A percentile compares a stretch with the other conserved stretches of the same genome.
Conservation (phyloP, 495 filamentous ascomycete species). For the Penicillium turbatum region DNA sequence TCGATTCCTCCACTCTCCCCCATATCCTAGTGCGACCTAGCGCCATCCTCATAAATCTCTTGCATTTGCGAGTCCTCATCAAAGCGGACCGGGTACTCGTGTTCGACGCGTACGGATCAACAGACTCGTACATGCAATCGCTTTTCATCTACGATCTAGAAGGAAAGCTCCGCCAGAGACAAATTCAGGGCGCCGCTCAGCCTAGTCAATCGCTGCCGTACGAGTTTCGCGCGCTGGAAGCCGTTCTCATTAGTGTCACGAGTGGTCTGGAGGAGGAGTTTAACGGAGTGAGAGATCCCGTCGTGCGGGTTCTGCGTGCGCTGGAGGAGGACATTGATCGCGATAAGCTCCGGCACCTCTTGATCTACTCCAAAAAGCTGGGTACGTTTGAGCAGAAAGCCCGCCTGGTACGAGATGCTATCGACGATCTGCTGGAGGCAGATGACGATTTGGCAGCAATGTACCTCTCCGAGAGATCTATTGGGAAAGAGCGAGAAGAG, state of each 20-base stretch:
- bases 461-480: conserved; percentile 85
- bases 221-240: conserved; percentile 58
- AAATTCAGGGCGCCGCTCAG: conserved; percentile 36
- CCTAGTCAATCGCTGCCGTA: conserved; percentile 55
- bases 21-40: conserved; percentile 93
- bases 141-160: conserved; percentile 92
- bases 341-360: conserved; percentile 82
- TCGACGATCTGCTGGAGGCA: conserved; percentile 94
- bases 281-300: conserved; percentile 84
- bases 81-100: conserved; percentile 90
- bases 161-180: conserved; percentile 57
- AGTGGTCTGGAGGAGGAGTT: conserved; percentile 88
- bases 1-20: conserved; percentile 95
- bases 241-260: conserved; percentile 62
- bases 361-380: conserved; percentile 91
- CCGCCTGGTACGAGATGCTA: conserved; percentile 86
- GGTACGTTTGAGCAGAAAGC: conserved; percentile 98
- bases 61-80: conserved; percentile 90
- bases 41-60: conserved; percentile 89
- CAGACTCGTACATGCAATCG: conserved; percentile 89
- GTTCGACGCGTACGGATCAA: conserved; percentile 94
- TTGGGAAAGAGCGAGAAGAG: conserved; percentile 67
- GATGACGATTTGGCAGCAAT: conserved; percentile 93
- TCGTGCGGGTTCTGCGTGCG: conserved; percentile 80
- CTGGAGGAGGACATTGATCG: conserved; percentile 96